Evolutionary conservation across 345 rosid species (phyloP).

Genomic region (Citrus cavaleriei): DNA sequence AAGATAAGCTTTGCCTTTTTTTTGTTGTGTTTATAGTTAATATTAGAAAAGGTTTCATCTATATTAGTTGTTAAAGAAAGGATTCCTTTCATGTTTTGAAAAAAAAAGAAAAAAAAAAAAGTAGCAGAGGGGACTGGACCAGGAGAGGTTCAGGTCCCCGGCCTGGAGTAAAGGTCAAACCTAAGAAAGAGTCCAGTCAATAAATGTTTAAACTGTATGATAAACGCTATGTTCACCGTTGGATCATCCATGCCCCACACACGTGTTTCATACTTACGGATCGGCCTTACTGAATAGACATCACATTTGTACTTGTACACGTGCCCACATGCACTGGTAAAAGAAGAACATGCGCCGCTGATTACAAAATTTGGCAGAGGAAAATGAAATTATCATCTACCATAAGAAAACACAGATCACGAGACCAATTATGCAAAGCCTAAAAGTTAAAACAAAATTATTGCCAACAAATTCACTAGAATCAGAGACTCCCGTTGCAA

Average conservation of each 20-base stretch:
- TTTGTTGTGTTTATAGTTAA: no score
- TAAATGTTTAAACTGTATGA: background rate
- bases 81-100: no score
- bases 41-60: no score
- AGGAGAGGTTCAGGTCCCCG: no score
- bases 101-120: no score
- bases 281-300: background rate
- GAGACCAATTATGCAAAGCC: background rate
- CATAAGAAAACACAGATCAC: background rate
- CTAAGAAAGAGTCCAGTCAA: background rate
- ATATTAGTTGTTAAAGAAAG: no score
- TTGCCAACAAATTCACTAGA: background rate
- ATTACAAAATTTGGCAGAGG: background rate
- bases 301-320: background rate
- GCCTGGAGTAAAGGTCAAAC: background rate
- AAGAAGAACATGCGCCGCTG: background rate
- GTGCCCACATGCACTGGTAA: slow-evolving; percentile 3
- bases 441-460: background rate
- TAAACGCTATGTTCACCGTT: background rate
- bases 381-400: background rate
- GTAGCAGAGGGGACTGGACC: no score
- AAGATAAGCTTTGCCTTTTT: no score
- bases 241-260: background rate
- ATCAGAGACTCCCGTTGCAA: background rate
- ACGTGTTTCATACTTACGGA: background rate